Conservation (phyloP, 2,329 filamentous ascomycete species). For the Diplocarpon rosae region DNA sequence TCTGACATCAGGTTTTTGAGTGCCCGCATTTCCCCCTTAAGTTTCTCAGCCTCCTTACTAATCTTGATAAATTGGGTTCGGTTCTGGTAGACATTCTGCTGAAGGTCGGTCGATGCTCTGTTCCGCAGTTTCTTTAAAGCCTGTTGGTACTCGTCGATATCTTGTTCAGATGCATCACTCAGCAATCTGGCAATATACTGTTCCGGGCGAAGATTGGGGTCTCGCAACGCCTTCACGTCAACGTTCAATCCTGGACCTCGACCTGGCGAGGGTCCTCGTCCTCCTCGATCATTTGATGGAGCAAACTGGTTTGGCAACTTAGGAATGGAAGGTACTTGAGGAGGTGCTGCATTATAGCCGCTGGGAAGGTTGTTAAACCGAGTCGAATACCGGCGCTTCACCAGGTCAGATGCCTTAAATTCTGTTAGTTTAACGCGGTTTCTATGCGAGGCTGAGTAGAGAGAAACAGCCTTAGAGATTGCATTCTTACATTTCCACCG, state of each 20-base stretch:
- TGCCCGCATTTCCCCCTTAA: slow-evolving; percentile 91
- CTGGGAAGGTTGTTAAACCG: slow-evolving; percentile 71
- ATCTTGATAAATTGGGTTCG: slow-evolving; percentile 98
- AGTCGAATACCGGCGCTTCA: slow-evolving; percentile 90
- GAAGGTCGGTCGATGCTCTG: slow-evolving; percentile 50
- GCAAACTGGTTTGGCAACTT: slow-evolving; percentile 43
- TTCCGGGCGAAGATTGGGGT: slow-evolving; percentile 69
- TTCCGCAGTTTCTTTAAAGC: slow-evolving; percentile 23
- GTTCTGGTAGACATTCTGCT: slow-evolving; percentile 95
- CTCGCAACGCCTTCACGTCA: slow-evolving; percentile 66
- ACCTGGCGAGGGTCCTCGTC: slow-evolving; percentile 20
- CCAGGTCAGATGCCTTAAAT: slow-evolving; percentile 58
- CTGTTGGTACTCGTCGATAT: slow-evolving; percentile 26
- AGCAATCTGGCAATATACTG: slow-evolving; percentile 49
- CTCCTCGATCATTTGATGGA: slow-evolving; percentile 16
- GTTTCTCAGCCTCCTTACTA: slow-evolving; percentile 95
- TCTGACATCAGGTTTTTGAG: slow-evolving; percentile 87
- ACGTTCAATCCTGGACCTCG: slow-evolving; percentile 49
- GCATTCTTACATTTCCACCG: slow-evolving; percentile 42
- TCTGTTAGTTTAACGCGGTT: slow-evolving; percentile 4
- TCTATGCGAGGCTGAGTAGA: neutral
- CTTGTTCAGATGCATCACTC: slow-evolving; percentile 25
- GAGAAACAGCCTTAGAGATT: neutral
- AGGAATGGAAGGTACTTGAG: slow-evolving; percentile 65
- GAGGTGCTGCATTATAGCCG: slow-evolving; percentile 55